Base-by-base conservation (phyloP, 345 rosid species). In the Luvunga scandens region DNA sequence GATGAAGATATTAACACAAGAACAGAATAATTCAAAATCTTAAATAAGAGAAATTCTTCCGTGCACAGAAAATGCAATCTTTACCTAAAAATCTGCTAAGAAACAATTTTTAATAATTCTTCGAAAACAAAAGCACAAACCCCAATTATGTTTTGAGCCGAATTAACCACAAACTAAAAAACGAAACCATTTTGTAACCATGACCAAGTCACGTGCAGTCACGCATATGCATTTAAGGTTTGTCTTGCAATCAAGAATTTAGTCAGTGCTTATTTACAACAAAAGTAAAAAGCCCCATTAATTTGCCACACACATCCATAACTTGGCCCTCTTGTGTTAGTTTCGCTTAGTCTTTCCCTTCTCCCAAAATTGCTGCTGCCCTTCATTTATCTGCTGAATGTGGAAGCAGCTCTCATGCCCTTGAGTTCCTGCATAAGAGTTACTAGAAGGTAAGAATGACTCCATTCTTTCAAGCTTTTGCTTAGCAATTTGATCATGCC, bases 341-440 rank as follows among this genome's bases (percentile, higher is more conserved):
- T 9, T 7, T 25, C 61, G 76, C 64, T 59, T 30, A 76, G 61
- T 60, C 50, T 81, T 68, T 48, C 78, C 84, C 76, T 77, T 77
- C 68, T 69, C 63, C 86, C 86, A 84, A 25, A 79, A 66, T 30
- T 71, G 55, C 73, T 78, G 53, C 62, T 55, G 69, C 13, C 42
- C 86, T 81, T 83, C 83, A 6, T 78, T 79, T 71, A 67, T 66
- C 34, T 66, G 80, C 34, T 66, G 80, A 61, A 71, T 19, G 14
- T 77, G 85, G 65, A 79, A 72, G 71, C 68, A 75, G 50, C 64
- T 55, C 31, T 50, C 80, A 65, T 77, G 76, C 12, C 66, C 66
- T 65, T 80, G 75, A 4, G 62, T 67, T 16, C 66, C 80, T 69
- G 48, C 57, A 77, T 48, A 76, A 75, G 72, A 75, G 31, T 42